Evolutionary conservation across 768 basidiomycete species (phyloP).

Genomic region (Favolaschia claudopus): DNA sequence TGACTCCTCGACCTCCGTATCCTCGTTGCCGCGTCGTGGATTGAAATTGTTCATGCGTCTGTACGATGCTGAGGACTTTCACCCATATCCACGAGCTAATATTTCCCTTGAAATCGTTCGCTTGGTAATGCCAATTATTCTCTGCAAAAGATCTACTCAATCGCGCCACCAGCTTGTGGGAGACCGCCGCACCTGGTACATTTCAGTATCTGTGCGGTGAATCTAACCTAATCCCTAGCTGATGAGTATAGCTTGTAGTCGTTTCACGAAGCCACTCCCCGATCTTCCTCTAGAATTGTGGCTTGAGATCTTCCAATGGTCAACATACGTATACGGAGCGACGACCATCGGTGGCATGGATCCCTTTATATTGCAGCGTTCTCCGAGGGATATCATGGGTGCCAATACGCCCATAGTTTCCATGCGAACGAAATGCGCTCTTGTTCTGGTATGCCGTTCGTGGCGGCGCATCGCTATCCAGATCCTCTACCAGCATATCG

Average conservation of each 20-base stretch:
- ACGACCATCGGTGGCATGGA: slow-evolving; percentile 53
- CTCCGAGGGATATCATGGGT: slow-evolving; percentile 53
- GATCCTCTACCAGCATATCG: slow-evolving; percentile 54
- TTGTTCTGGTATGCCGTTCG: slow-evolving; percentile 55
- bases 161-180: too few species aligned
- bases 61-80: slow-evolving; percentile 13
- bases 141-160: too few species aligned
- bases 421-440: slow-evolving; percentile 57
- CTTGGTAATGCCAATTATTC: too few species aligned
- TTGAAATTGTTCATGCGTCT: slow-evolving; percentile 11
- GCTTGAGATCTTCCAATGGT: slow-evolving; percentile 65
- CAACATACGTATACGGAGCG: slow-evolving; percentile 55
- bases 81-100: slow-evolving; percentile 3
- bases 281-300: slow-evolving; percentile 59
- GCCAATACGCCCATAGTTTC: slow-evolving; percentile 54
- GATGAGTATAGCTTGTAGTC: not conserved
- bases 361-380: slow-evolving; percentile 51
- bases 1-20: too few species aligned
- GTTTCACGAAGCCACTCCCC: slow-evolving; percentile 30
- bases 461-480: slow-evolving; percentile 54
- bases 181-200: slow-evolving; percentile 20
- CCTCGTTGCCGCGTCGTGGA: too few species aligned
- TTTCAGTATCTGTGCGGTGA: not conserved
- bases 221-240: slow-evolving; percentile 5
- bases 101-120: too few species aligned